Conservation (phyloP, 352 stramenopile species). For the Phytophthora brassicae region DNA sequence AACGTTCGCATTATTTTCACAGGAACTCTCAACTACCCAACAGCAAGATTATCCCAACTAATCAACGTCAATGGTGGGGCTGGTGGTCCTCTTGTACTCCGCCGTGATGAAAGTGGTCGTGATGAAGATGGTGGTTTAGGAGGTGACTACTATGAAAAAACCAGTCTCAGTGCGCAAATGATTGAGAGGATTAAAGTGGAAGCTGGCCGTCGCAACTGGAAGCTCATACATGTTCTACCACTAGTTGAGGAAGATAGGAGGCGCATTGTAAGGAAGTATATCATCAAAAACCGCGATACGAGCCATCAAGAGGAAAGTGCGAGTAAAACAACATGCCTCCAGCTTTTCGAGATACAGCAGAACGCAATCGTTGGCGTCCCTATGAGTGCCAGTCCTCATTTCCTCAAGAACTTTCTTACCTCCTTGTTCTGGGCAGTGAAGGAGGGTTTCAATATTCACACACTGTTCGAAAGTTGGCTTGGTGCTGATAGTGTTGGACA, state of each 20-base stretch:
- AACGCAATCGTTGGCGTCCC: constrained; percentile 64
- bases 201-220: constrained; percentile 77
- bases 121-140: constrained; percentile 18
- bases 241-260: constrained; percentile 64
- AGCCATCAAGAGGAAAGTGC: constrained; percentile 12
- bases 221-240: constrained; percentile 55
- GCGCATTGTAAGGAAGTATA: constrained; percentile 65
- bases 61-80: constrained; percentile 8
- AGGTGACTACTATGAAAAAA: constrained; percentile 64
- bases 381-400: constrained; percentile 54
- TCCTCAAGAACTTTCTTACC: constrained; percentile 67
- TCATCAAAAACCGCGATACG: constrained; percentile 35
- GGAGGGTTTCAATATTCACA: constrained; percentile 78
- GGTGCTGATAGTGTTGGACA: constrained; percentile 49
- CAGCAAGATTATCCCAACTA: constrained; percentile 41
- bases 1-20: constrained; percentile 90
- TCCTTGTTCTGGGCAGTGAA: constrained; percentile 63
- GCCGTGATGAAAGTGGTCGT: constrained; percentile 17
- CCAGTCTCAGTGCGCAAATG: constrained; percentile 63
- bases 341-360: constrained; percentile 81
- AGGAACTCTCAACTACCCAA: constrained; percentile 52
- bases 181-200: constrained; percentile 86
- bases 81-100: background rate
- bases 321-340: constrained; percentile 26
- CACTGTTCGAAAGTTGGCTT: constrained; percentile 68